Base-by-base conservation (phyloP, 805 yeast species). In the Alloascoidea africana region DNA sequence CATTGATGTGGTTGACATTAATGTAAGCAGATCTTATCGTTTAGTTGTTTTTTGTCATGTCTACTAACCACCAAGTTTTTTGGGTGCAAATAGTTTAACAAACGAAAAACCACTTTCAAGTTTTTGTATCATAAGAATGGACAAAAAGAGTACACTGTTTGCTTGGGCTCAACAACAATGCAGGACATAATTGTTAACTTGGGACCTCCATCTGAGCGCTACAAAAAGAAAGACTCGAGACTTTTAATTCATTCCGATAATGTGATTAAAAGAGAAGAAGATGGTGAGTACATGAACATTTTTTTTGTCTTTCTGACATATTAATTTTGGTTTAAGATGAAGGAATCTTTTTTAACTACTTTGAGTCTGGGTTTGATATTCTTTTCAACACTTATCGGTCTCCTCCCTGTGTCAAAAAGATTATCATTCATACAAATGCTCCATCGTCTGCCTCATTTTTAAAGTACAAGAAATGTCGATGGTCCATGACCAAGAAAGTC, bases 121-220 rank as follows among this genome's bases (percentile, higher is more conserved):
- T 14, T 42, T 42, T 1, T 39, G 46, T 34, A 46, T 36, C 39
- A 46, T 59, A 33, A 45, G 6, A 16, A 43, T 46, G 30, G 38
- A 37, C 6, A 37, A 1, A 39, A 39, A 8, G 36, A 36, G 11
- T 47, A 42, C 17, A 18, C 27, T 3, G 40, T 61, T 1, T 38
- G 43, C 4, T 51, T 70, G 3, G 73, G 73, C 0, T 35, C 44
- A 16, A 65, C 77, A 2, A 58, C 71, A 1, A 70, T 73, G 57
- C 75, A 68, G 44, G 66, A 65, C 15, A 54, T 71, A 2, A 45
- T 73, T 11, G 55, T 58, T 39, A 48, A 52, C 1, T 52, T 75
- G 27, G 81, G 81, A 0, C 71, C 76, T 1, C 81, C 82, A 0
- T 66, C 66, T 17, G 76, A 69, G 36, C 57, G 60, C 16, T 61